These are phyloP conservation scores for Scutellaria minor DNA, from an alignment of 257 asterid genomes.

Conservation along the genomic window DNA sequence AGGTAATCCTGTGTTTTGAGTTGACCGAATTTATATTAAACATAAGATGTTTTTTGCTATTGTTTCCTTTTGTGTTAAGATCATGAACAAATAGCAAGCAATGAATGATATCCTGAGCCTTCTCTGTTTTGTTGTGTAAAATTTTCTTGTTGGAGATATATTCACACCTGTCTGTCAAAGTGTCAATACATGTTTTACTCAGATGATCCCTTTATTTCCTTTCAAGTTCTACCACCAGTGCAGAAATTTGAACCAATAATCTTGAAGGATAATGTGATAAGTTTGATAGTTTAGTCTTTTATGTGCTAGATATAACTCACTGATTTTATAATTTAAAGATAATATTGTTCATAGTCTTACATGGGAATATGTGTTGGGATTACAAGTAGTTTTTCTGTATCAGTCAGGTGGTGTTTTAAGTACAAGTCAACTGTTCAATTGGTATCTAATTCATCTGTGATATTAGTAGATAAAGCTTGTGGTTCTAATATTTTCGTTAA, in stretches of 20 bases:
- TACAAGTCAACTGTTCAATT: neutral
- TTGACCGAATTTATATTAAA: slow-evolving; percentile 2
- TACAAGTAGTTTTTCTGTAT: neutral
- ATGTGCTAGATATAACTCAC: neutral
- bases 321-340: neutral
- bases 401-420: neutral
- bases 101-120: neutral
- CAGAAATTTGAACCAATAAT: neutral
- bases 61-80: neutral
- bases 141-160: neutral
- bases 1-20: slow-evolving; percentile 56
- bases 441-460: neutral
- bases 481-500: neutral
- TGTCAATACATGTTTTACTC: neutral
- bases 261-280: slow-evolving; percentile 11
- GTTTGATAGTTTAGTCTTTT: neutral
- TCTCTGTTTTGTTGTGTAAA: neutral
- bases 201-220: neutral
- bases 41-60: neutral
- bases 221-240: slow-evolving; percentile 6
- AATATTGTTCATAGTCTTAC: neutral
- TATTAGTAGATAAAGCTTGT: neutral
- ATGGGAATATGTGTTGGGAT: neutral
- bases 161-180: neutral
- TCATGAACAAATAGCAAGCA: neutral